Evolutionary conservation across 2,329 filamentous ascomycete species (phyloP), one percentile per base, ranked within the genome.

Genomic region (Talaromyces sp.): DNA sequence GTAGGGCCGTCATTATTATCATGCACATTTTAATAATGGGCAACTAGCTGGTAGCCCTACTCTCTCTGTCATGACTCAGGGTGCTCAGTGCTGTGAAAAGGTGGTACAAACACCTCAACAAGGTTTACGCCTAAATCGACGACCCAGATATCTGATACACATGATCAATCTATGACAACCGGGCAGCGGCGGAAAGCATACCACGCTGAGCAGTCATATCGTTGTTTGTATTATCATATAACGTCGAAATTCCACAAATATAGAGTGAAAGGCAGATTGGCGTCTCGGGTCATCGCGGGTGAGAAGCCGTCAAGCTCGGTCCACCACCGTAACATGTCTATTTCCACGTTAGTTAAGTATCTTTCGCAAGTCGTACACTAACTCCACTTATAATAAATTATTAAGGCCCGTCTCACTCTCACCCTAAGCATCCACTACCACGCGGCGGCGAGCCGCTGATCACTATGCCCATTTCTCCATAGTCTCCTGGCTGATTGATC

Each of bases 291-390:
- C 19, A 51, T 15, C 19, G 19, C 44, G 44, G 44, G 27, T 11
- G 32, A 57, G 54, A 28, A 61, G 36, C n/a, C 54, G 44, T 30
- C 33, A 33, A 49, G 22, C 59, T 57, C 55, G 17, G 44, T 57
- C 47, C 59, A 61, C 52, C 25, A 61, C 11, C 9, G 42, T 2
- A 22, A 57, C 47, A 44, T 11, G 49, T 9, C 28, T 53, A 47
- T 47, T 47, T 19, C 44, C 44, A 25, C 44, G 44, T 47, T 47
- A 25, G 44, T 47, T 47, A 19, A 11, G 44, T 47, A 22, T 47
- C 17, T 47, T 47, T 25, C n/a, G 44, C 44, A 47, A 9, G 44
- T 47, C 44, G 44, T 47, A 47, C 44, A 47, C 44, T 47, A 47
- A 47, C 42, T 47, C 42, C 42, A 22, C 42, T 47, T 22, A 19